Conservation (phyloP, 768 basidiomycete species). For the Russula sp. region DNA sequence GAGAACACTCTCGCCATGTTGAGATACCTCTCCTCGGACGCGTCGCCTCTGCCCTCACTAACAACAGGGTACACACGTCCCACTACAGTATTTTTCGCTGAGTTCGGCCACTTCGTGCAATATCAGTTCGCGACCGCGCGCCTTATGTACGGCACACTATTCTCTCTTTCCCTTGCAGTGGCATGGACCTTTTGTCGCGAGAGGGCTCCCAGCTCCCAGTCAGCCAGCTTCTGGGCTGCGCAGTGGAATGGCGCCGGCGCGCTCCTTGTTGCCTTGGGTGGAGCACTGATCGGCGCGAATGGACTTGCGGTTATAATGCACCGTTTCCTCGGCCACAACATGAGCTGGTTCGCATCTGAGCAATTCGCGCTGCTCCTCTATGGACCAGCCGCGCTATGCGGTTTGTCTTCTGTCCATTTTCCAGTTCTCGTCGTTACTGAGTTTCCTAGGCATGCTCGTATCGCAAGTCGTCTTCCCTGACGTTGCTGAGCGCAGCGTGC, state of each 20-base stretch:
- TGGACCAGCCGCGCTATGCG: slow-evolving; percentile 65
- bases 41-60: slow-evolving; percentile 63
- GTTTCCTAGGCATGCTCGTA: slow-evolving; percentile 47
- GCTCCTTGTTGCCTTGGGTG: slow-evolving; percentile 45
- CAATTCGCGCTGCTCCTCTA: slow-evolving; percentile 62
- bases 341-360: slow-evolving; percentile 85
- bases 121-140: slow-evolving; percentile 73
- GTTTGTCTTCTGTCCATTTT: slow-evolving; percentile 36
- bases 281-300: slow-evolving; percentile 61
- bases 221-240: slow-evolving; percentile 33
- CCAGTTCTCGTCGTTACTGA: neutral
- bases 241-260: slow-evolving; percentile 45
- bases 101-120: slow-evolving; percentile 60
- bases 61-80: slow-evolving; percentile 46
- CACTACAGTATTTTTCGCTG: slow-evolving; percentile 71
- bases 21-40: slow-evolving; percentile 60
- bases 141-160: slow-evolving; percentile 50
- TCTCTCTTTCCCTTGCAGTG: slow-evolving; percentile 42
- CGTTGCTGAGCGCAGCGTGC: slow-evolving; percentile 53
- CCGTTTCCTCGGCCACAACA: slow-evolving; percentile 51
- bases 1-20: slow-evolving; percentile 81
- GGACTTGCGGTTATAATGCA: slow-evolving; percentile 64
- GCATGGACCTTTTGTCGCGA: slow-evolving; percentile 36
- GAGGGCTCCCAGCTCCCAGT: slow-evolving; percentile 27
- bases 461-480: slow-evolving; percentile 55